A percentile compares a stretch with the other conserved stretches of the same genome.
These are phyloP conservation scores for Podaxis sp. DNA, from an alignment of 768 basidiomycete genomes.

Conservation along the genomic window DNA sequence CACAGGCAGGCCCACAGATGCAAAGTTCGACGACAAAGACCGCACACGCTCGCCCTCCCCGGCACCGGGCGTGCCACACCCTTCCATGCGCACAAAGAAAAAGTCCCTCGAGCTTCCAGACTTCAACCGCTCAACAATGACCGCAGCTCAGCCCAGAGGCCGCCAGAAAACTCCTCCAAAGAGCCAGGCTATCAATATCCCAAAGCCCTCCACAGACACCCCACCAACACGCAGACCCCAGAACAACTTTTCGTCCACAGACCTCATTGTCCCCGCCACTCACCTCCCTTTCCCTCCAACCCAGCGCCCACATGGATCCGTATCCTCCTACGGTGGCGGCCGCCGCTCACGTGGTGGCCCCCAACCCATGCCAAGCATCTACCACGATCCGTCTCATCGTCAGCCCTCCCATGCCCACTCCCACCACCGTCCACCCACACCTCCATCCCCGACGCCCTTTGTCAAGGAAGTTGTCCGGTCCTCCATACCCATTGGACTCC, in stretches of 20 bases:
- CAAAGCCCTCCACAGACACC: conserved; percentile 26
- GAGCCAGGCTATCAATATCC: conserved; percentile 42
- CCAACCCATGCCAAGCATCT: conserved; percentile 49
- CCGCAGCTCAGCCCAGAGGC: conserved; percentile 16
- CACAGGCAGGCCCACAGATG: not conserved
- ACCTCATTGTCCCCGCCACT: conserved; percentile 26
- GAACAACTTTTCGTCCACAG: conserved; percentile 28
- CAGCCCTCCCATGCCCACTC: conserved; percentile 17
- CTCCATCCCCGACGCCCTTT: conserved; percentile 34
- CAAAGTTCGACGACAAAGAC: conserved; percentile 2
- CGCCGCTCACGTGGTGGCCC: conserved; percentile 17
- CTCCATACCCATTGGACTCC: conserved; percentile 57
- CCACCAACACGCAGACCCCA: conserved; percentile 24
- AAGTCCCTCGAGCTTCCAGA: conserved; percentile 77
- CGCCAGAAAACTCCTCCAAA: conserved; percentile 26
- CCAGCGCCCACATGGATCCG: conserved; percentile 11
- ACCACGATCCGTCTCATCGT: conserved; percentile 28
- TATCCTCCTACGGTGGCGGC: not conserved
- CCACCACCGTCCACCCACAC: conserved; percentile 2
- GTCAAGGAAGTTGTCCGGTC: conserved; percentile 61
- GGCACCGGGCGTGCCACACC: conserved; percentile 45
- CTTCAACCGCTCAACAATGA: conserved; percentile 44
- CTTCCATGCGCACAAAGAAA: conserved; percentile 66
- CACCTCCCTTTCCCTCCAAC: conserved; percentile 25
- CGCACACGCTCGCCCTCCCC: conserved; percentile 40